A percentile compares a stretch with the other conserved stretches of the same genome.
Evolutionary conservation across 495 filamentous ascomycete genomes (phyloP).

Genomic region (Staphylotrichum longicolle): DNA sequence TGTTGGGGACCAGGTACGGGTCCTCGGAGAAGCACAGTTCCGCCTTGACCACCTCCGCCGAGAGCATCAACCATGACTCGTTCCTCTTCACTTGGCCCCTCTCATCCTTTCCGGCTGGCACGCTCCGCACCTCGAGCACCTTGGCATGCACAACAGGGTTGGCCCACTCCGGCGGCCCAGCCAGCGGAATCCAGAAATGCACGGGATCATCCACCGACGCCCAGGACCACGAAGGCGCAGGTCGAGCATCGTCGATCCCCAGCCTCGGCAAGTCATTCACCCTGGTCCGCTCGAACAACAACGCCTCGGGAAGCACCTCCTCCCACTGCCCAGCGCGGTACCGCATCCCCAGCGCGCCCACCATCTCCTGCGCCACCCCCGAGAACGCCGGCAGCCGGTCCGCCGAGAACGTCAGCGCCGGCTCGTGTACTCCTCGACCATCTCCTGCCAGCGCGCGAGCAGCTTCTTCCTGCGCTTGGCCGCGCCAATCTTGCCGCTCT

Average conservation of each 20-base stretch:
- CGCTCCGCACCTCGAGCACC: slow-evolving; percentile 1
- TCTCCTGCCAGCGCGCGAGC: slow-evolving; percentile 7
- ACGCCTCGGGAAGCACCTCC: background rate
- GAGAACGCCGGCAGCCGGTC: slow-evolving; percentile 2
- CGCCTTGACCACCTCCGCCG: slow-evolving; percentile 7
- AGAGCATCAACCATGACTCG: slow-evolving; percentile 17
- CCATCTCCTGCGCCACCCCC: background rate
- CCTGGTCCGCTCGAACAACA: background rate
- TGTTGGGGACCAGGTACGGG: slow-evolving; percentile 11
- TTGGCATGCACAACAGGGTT: background rate
- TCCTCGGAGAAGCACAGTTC: slow-evolving; percentile 11
- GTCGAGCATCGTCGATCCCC: background rate
- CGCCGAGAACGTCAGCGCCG: slow-evolving; percentile 1
- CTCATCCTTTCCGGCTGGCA: slow-evolving; percentile 5
- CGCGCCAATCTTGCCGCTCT: background rate
- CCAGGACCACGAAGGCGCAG: background rate
- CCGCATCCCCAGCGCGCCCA: background rate
- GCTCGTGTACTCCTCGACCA: slow-evolving; percentile 5
- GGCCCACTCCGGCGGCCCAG: background rate
- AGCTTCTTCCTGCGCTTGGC: slow-evolving; percentile 1
- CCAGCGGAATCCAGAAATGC: background rate
- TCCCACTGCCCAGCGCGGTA: slow-evolving; percentile 3
- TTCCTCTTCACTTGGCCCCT: slow-evolving; percentile 2
- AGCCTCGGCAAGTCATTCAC: background rate
- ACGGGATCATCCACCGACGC: background rate